These are phyloP conservation scores for Daldinia eschscholtzii DNA, from an alignment of 2,329 filamentous ascomycete species.

Conservation along the genomic window DNA sequence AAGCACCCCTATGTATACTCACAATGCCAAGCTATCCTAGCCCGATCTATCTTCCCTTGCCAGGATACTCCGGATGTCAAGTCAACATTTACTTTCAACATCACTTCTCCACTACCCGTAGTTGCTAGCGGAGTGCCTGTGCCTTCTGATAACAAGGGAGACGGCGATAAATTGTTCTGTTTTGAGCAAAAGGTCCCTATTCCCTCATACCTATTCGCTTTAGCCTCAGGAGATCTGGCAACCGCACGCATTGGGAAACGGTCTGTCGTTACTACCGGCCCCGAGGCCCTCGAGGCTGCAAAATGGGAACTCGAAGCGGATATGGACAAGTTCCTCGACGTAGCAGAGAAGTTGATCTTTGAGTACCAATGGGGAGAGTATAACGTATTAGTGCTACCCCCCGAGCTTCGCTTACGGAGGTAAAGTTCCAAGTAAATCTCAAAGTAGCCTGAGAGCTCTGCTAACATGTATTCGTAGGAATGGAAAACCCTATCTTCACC, in stretches of 20 bases:
- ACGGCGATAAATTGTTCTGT: constrained; percentile 76
- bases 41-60: constrained; percentile 92
- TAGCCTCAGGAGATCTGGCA: constrained; percentile 87
- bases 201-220: constrained; percentile 92
- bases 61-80: constrained; percentile 98
- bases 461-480: constrained; percentile 61
- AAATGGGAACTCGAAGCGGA: constrained; percentile 93
- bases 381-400: constrained; percentile 91
- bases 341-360: constrained; percentile 84
- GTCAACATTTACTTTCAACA: constrained; percentile 90
- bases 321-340: constrained; percentile 91
- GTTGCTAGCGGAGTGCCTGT: constrained; percentile 84
- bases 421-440: constrained; percentile 53
- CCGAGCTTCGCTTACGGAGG: constrained; percentile 91
- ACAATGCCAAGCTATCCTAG: constrained; percentile 97
- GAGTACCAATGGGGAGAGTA: constrained; percentile 96
- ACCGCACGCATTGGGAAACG: constrained; percentile 88
- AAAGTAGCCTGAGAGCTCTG: not conserved
- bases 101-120: constrained; percentile 89
- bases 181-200: constrained; percentile 95
- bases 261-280: constrained; percentile 86
- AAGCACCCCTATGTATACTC: constrained; percentile 98
- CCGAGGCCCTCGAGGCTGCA: constrained; percentile 84
- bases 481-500: constrained; percentile 95
- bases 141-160: constrained; percentile 60